Evolutionary conservation across 2,329 filamentous ascomycete species (phyloP).

Genomic region (Nemania sp.): DNA sequence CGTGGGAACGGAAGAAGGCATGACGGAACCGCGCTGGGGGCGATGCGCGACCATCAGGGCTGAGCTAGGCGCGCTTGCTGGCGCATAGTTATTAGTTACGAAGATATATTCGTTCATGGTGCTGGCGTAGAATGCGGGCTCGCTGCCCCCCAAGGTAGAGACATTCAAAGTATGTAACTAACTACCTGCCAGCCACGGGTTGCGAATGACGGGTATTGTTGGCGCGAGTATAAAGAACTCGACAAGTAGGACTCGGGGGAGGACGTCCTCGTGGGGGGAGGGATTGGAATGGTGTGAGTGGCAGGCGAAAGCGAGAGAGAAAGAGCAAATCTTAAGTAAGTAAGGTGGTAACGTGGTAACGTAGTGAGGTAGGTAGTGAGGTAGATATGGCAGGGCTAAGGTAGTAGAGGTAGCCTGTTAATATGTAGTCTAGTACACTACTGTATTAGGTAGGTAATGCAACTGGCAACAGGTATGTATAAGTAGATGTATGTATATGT

Average conservation of each 20-base stretch:
- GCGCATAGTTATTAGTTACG: slow-evolving; percentile 39
- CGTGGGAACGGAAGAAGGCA: slow-evolving; percentile 38
- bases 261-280: background rate
- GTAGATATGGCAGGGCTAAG: background rate
- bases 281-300: background rate
- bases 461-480: too few relatives aligned
- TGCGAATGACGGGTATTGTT: background rate
- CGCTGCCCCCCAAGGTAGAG: slow-evolving; percentile 27
- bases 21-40: slow-evolving; percentile 37
- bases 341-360: too few relatives aligned
- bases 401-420: background rate
- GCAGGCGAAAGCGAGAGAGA: background rate
- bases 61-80: slow-evolving; percentile 37
- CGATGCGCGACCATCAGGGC: slow-evolving; percentile 44
- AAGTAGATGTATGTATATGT: too few relatives aligned
- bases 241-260: background rate
- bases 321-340: too few relatives aligned
- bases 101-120: slow-evolving; percentile 48
- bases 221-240: background rate
- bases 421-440: too few relatives aligned
- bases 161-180: slow-evolving; percentile 2
- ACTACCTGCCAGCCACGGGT: background rate
- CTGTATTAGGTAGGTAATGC: too few relatives aligned
- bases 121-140: slow-evolving; percentile 24
- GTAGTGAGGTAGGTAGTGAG: too few relatives aligned